Conservation (phyloP, 1,284 basidiomycete species). For the Peniophora sp. region DNA sequence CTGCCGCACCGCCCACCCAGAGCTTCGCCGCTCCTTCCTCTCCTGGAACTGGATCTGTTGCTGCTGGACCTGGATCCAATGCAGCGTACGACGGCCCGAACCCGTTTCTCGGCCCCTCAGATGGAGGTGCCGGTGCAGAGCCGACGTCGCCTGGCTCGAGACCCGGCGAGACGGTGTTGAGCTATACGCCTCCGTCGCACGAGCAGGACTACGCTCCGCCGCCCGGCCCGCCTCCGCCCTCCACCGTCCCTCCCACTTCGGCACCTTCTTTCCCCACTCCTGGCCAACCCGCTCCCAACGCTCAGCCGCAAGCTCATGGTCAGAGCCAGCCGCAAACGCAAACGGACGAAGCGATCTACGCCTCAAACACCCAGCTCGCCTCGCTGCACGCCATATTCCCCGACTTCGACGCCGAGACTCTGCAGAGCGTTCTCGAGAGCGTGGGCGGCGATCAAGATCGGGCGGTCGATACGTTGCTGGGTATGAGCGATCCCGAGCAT, state of each 20-base stretch:
- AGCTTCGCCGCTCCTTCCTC: background rate
- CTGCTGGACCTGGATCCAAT: background rate
- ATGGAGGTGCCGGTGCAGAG: background rate
- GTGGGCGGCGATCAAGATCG: constrained; percentile 57
- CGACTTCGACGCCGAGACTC: constrained; percentile 61
- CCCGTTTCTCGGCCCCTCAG: background rate
- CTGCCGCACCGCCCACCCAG: background rate
- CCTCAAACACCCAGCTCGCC: constrained; percentile 39
- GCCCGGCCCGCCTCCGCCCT: too few species aligned
- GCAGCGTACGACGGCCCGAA: background rate
- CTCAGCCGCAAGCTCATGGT: too few species aligned
- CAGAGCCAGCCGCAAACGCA: too few species aligned
- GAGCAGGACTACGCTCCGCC: too few species aligned
- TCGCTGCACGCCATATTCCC: constrained; percentile 68
- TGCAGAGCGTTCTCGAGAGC: constrained; percentile 63
- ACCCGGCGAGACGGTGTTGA: too few species aligned
- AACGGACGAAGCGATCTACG: background rate
- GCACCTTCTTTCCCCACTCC: too few species aligned
- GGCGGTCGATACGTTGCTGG: constrained; percentile 65
- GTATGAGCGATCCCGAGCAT: constrained; percentile 77
- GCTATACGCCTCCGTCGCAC: too few species aligned
- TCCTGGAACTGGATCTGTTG: background rate
- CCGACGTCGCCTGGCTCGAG: too few species aligned
- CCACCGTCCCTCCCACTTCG: too few species aligned
- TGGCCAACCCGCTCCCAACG: too few species aligned